These are phyloP conservation scores for Wickerhamomyces silvicola DNA, from an alignment of 805 yeast species.

Conservation along the genomic window DNA sequence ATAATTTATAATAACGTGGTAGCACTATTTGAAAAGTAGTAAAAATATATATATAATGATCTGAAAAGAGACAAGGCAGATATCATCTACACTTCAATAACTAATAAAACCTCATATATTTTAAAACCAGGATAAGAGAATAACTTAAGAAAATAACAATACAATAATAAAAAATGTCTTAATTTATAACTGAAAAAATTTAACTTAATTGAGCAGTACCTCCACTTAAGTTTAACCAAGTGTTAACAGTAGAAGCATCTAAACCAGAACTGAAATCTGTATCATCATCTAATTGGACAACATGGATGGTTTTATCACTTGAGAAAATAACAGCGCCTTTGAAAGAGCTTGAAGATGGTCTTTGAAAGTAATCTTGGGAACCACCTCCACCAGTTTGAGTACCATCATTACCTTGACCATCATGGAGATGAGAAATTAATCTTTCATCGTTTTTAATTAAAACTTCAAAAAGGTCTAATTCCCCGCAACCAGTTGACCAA, in stretches of 20 bases:
- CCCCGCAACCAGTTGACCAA: conserved; percentile 98
- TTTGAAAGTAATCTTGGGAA: conserved; percentile 74
- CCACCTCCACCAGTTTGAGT: conserved; percentile 75
- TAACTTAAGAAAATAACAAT: too few relatives aligned
- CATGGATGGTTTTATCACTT: conserved; percentile 44
- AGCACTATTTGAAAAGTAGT: too few relatives aligned
- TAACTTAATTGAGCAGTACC: conserved; percentile 32
- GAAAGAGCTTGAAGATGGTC: conserved; percentile 74
- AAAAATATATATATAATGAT: too few relatives aligned
- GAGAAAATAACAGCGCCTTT: conserved; percentile 89
- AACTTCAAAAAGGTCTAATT: conserved; percentile 90
- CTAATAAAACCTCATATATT: too few relatives aligned
- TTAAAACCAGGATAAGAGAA: too few relatives aligned
- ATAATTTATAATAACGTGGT: too few relatives aligned
- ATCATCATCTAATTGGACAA: conserved; percentile 53
- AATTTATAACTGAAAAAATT: too few relatives aligned
- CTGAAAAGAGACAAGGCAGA: too few relatives aligned
- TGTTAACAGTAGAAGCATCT: conserved; percentile 45
- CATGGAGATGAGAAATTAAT: conserved; percentile 77
- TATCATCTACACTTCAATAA: too few relatives aligned
- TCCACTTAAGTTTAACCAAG: conserved; percentile 53
- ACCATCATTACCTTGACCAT: conserved; percentile 65
- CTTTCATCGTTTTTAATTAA: conserved; percentile 68
- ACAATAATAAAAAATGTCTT: too few relatives aligned
- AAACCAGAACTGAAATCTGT: conserved; percentile 48